Base-by-base conservation (phyloP, 2,329 filamentous ascomycete species). In the Epichloe amarillans region DNA sequence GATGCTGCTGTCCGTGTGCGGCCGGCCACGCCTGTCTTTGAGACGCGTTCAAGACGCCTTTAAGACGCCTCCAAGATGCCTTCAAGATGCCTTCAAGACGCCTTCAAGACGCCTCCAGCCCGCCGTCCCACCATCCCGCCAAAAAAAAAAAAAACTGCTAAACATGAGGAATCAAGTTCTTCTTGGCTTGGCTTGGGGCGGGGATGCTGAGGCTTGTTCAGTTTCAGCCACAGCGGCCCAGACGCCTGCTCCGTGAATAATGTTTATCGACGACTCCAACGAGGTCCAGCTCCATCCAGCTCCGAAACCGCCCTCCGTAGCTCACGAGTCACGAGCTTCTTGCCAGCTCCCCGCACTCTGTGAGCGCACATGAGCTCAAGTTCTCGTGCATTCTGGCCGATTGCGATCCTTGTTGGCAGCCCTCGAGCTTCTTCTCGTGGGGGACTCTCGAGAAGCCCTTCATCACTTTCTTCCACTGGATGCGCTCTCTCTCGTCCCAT, bases 401-500 rank as follows among this genome's bases (percentile, higher is more conserved):
- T 21, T 7, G 5, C 4, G 15, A 39, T 11, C 40, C 21, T 21
- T 43, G 12, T 21, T 43, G 12, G 41, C 41, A 23, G 41, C 41
- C 41, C 21, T 43, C 35, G 6, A 23, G 17, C 11, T 39, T 35
- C 45, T 47, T 37, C 36, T 37, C 36, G 36, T 7, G 15, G 33
- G 21, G 15, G 21, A 1, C 21, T 19, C 21, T 40, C n/a, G 12
- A 33, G 12, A 33, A 17, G 26, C 21, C 43, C 45, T 26, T 40
- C 26, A 44, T 49, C 37, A 35, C 44, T 39, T 21, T 43, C 21
- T n/a, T 26, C 40, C n/a, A 26, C 43, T 60, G 56, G 52, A 59
- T 61, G 55, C 52, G 19, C 19, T n/a, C 19, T 61, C 47, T 55
- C 54, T 26, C 23, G 39, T 60, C 56, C 48, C 15, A 15, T 12